These are phyloP conservation scores for Salix arbutifolia DNA, from an alignment of 345 rosid genomes.

Conservation along the genomic window DNA sequence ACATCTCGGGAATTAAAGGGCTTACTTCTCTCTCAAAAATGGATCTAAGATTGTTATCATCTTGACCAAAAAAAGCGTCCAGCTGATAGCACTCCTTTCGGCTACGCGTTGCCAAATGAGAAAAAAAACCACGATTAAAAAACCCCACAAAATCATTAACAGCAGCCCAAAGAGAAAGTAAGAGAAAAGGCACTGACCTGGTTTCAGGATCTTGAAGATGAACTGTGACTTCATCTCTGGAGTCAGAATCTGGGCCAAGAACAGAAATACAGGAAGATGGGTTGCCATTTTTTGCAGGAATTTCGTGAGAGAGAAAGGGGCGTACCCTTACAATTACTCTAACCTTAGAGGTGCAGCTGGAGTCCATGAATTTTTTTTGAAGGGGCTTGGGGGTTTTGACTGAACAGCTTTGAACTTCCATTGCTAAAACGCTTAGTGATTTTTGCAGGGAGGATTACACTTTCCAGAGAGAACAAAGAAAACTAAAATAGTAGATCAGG, in stretches of 20 bases:
- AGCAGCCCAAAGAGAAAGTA: background rate
- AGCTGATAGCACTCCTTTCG: conserved; percentile 69
- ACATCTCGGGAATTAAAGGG: conserved; percentile 59
- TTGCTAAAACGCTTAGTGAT: background rate
- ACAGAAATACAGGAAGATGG: conserved; percentile 47
- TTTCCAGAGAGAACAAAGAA: background rate
- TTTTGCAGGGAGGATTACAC: background rate
- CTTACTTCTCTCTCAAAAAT: conserved; percentile 71
- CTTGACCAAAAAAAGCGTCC: conserved; percentile 72
- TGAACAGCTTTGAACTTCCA: conserved; percentile 26
- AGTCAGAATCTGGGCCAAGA: conserved; percentile 25
- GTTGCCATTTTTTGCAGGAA: conserved; percentile 25
- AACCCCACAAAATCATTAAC: background rate
- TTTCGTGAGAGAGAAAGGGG: conserved; percentile 61
- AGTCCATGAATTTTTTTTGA: conserved; percentile 18
- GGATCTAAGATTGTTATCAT: conserved; percentile 53
- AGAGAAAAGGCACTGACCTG: conserved; percentile 36
- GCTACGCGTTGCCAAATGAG: conserved; percentile 26
- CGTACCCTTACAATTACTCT: conserved; percentile 69
- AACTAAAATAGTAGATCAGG: background rate
- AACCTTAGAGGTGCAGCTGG: conserved; percentile 41
- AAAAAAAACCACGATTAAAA: conserved; percentile 8
- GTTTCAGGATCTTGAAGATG: conserved; percentile 60
- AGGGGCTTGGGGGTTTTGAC: conserved; percentile 3
- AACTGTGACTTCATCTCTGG: conserved; percentile 53